Evolutionary conservation across 73 alveolate species (phyloP).

Genomic region (Breviolum minutum): DNA sequence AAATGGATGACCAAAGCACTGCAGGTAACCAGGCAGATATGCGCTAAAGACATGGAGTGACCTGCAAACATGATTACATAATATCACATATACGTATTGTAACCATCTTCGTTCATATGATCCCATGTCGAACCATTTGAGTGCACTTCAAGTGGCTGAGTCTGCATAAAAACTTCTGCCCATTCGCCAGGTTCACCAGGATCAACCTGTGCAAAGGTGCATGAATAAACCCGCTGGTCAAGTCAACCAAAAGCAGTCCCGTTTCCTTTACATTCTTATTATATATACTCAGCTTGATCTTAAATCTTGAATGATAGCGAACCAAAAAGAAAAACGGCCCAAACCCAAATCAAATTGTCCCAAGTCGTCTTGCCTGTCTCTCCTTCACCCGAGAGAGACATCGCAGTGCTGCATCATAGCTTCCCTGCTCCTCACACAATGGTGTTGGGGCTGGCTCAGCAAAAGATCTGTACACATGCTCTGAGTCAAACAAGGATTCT

Average conservation of each 20-base stretch:
- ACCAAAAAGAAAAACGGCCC: neutral
- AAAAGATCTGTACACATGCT: neutral
- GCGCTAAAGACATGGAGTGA: neutral
- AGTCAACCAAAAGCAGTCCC: too few species aligned
- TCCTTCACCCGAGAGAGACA: conserved; percentile 19
- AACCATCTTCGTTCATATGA: too few species aligned
- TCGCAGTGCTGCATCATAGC: conserved; percentile 29
- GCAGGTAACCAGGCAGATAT: too few species aligned
- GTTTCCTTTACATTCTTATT: too few species aligned
- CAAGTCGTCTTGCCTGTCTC: conserved; percentile 6
- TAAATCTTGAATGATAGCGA: neutral
- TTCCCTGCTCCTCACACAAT: conserved; percentile 1
- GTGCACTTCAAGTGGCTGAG: conserved; percentile 10
- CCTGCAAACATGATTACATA: neutral
- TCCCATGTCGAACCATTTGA: too few species aligned
- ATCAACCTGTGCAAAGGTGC: neutral
- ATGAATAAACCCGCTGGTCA: neutral
- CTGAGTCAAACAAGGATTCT: too few species aligned
- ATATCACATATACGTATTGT: too few species aligned
- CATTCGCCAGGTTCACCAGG: neutral
- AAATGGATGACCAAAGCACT: too few species aligned
- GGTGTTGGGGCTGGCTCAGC: neutral
- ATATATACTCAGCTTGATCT: too few species aligned
- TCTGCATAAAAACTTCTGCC: conserved; percentile 34
- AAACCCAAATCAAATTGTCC: neutral